A percentile compares a stretch with the other conserved stretches of the same genome.
These are phyloP conservation scores for Rhizopogon rudus DNA, from an alignment of 768 basidiomycete species.

Conservation along the genomic window DNA sequence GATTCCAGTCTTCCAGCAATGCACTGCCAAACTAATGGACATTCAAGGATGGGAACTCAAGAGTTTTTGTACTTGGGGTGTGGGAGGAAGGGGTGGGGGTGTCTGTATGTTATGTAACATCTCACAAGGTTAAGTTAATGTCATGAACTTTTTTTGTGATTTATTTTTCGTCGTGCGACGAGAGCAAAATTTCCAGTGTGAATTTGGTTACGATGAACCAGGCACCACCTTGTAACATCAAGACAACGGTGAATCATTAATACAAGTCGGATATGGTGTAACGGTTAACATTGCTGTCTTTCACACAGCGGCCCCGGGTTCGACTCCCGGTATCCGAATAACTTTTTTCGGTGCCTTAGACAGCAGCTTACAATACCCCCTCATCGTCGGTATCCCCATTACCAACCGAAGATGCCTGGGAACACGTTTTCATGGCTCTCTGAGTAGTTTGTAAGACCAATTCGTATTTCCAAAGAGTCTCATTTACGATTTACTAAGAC, in stretches of 20 bases:
- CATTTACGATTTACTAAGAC: no score
- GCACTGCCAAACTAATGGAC: not conserved
- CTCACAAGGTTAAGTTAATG: conserved; percentile 1
- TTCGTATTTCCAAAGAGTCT: no score
- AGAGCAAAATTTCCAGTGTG: no score
- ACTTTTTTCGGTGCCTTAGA: not conserved
- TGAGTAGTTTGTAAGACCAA: no score
- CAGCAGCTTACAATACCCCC: no score
- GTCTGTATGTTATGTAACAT: not conserved
- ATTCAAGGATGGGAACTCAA: not conserved
- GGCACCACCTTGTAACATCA: no score
- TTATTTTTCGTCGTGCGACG: not conserved
- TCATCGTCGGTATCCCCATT: no score
- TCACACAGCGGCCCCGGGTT: conserved; percentile 17
- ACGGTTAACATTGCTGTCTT: conserved; percentile 17
- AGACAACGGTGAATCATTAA: not conserved
- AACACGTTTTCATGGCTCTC: no score
- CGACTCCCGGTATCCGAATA: conserved; percentile 16
- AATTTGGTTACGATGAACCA: no score
- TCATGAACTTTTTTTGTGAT: not conserved
- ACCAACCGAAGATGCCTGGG: no score
- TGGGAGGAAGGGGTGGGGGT: not conserved
- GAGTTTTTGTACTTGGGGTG: not conserved
- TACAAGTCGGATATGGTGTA: conserved; percentile 13
- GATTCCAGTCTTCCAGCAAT: not conserved